Evolutionary conservation across 345 rosid genomes (phyloP).

Genomic region (Euphorbia tirucalli): DNA sequence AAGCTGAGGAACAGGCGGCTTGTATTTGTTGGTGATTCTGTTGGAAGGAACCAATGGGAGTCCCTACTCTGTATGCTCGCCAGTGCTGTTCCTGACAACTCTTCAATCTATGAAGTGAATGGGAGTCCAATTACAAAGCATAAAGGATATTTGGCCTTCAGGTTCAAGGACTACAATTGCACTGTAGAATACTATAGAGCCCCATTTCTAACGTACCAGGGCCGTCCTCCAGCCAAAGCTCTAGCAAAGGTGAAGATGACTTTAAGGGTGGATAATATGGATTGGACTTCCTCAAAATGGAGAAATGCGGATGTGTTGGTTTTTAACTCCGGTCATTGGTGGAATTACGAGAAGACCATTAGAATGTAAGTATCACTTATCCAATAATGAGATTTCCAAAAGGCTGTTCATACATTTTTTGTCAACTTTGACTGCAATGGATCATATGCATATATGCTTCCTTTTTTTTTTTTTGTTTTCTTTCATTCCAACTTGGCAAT

Average conservation of each 20-base stretch:
- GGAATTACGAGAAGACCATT: slow-evolving; percentile 74
- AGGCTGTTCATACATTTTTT: neutral
- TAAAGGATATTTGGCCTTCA: slow-evolving; percentile 64
- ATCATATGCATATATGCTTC: neutral
- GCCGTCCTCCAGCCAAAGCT: slow-evolving; percentile 59
- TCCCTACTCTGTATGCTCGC: slow-evolving; percentile 86
- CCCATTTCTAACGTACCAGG: slow-evolving; percentile 66
- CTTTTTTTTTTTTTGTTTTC: too few relatives aligned
- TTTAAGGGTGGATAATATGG: slow-evolving; percentile 64
- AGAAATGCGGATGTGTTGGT: slow-evolving; percentile 66
- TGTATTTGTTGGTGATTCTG: slow-evolving; percentile 88
- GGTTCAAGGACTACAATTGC: slow-evolving; percentile 75
- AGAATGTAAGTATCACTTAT: slow-evolving; percentile 41
- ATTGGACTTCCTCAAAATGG: slow-evolving; percentile 66
- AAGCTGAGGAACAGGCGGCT: slow-evolving; percentile 57
- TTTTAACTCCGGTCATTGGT: slow-evolving; percentile 93
- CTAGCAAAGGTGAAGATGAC: slow-evolving; percentile 53
- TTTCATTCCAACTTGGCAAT: too few relatives aligned
- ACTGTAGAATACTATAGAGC: slow-evolving; percentile 86
- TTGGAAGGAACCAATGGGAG: slow-evolving; percentile 97
- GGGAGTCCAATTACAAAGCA: slow-evolving; percentile 90
- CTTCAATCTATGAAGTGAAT: slow-evolving; percentile 63
- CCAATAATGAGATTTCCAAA: neutral
- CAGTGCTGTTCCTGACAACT: slow-evolving; percentile 53
- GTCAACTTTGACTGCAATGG: neutral